Base-by-base conservation (phyloP, 768 basidiomycete species). In the Paxillus involutus region DNA sequence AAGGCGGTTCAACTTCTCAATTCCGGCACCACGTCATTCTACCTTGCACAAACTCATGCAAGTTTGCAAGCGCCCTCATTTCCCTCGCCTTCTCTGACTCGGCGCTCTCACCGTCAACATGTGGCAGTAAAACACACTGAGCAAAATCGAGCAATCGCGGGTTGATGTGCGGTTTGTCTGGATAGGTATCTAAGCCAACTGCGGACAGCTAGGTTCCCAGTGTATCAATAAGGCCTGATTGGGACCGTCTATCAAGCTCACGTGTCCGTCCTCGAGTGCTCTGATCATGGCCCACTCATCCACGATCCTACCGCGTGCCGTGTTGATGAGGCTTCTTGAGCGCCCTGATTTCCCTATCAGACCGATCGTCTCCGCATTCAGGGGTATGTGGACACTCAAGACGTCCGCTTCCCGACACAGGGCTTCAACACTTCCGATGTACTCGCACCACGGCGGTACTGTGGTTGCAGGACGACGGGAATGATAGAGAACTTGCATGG, bases 401-500 rank as follows among this genome's bases (percentile, higher is more conserved):
- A 93, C 85, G 67, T 96, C 94, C 17, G 88, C 75, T 63, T 83
- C 77, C 17, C 68, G 76, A 33, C 94, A 73, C 72, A 96, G 80
- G 59, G 80, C 80, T 42, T 80, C 74, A 16, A 82, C 58, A 55
- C 80, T 77, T 51, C 84, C 82, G 62, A 84, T 84, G 71, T 94
- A 96, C 64, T 88, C 83, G 64, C 84, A 85, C 76, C 85, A 91
- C 30, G 73, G 76, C 0, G 89, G 86, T 2, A 81, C 83, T 47
- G 80, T 69, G 12, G 73, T 66, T 32, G 75, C 79, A 50, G 78
- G 80, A 58, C 78, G 75, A 46, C 87, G 75, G 35, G 82, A 84
- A 71, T 89, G 82, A 71, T 94, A 94, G 51, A 93, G 77, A 53
- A 93, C 74, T 51, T 87, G 85, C 92, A 96, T 94, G 16, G 86